A percentile compares a stretch with the other conserved stretches of the same genome.
These are phyloP conservation scores for Metarhizium album DNA, from an alignment of 2,329 filamentous ascomycete genomes.

Conservation along the genomic window DNA sequence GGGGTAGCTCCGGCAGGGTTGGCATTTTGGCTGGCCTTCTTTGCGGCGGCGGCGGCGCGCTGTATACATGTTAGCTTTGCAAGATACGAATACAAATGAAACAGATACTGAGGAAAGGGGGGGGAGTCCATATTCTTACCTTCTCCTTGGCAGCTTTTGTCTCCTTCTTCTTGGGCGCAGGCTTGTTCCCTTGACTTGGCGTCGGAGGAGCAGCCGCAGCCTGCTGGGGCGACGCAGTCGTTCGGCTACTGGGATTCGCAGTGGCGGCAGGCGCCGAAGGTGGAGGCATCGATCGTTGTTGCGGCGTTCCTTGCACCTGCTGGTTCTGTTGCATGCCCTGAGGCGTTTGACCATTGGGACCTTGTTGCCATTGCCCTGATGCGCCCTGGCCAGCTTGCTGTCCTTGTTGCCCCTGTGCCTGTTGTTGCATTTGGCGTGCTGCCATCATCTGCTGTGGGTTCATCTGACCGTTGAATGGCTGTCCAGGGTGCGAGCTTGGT, in stretches of 20 bases:
- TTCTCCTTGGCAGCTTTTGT: constrained; percentile 54
- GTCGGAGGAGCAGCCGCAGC: constrained; percentile 62
- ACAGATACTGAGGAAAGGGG: not conserved
- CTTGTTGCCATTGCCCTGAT: constrained; percentile 29
- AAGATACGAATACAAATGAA: not conserved
- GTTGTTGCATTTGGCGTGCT: constrained; percentile 28
- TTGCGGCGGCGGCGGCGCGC: constrained; percentile 38
- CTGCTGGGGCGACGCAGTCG: constrained; percentile 51
- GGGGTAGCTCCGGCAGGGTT: constrained; percentile 41
- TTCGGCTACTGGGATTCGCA: constrained; percentile 39
- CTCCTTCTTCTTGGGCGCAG: constrained; percentile 69
- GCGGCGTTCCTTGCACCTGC: constrained; percentile 55
- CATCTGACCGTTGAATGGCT: constrained; percentile 47
- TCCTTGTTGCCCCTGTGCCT: constrained; percentile 22
- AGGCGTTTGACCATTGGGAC: constrained; percentile 30
- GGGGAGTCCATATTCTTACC: constrained; percentile 40
- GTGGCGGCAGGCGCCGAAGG: constrained; percentile 47
- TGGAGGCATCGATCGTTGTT: constrained; percentile 60
- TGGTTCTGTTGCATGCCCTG: constrained; percentile 30
- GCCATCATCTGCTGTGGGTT: constrained; percentile 51
- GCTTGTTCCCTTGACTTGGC: constrained; percentile 61
- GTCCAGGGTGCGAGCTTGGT: constrained; percentile 55
- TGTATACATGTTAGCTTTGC: constrained; percentile 12
- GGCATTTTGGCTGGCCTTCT: constrained; percentile 49
- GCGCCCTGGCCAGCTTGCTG: constrained; percentile 19